Percentiles rank a stretch among this genome's conserved stretches.
phyloP scores from a whole-genome alignment of 345 rosid species.

The Hevea brasiliensis region DNA sequence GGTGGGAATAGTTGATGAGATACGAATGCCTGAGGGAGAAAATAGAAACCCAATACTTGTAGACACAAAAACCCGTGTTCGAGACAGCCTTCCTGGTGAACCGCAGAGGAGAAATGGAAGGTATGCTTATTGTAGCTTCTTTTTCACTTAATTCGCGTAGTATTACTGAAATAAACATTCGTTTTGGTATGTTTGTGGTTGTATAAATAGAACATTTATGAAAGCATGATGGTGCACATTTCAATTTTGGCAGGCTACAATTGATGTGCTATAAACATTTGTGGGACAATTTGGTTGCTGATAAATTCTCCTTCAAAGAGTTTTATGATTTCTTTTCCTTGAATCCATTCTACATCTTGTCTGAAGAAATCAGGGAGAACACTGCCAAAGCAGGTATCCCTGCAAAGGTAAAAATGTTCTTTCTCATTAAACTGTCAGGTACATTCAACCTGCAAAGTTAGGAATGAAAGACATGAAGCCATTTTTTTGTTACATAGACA shows the following conservation, averaged over 20 bases:
- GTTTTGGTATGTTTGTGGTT: not conserved
- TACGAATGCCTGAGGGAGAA: constrained; percentile 47
- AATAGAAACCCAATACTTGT: constrained; percentile 47
- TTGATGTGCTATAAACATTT: constrained; percentile 80
- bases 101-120: constrained; percentile 84
- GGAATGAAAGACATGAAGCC: not conserved
- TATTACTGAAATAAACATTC: not conserved
- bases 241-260: constrained; percentile 55
- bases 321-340: constrained; percentile 64
- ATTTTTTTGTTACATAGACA: not conserved
- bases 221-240: constrained; percentile 1
- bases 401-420: constrained; percentile 46
- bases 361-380: constrained; percentile 57
- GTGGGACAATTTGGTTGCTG: constrained; percentile 65
- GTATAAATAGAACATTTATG: not conserved
- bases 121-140: constrained; percentile 28
- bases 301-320: constrained; percentile 42
- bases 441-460: not conserved
- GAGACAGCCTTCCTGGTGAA: constrained; percentile 63
- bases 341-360: constrained; percentile 43
- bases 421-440: not conserved
- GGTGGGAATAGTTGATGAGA: constrained; percentile 74
- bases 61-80: constrained; percentile 69
- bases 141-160: not conserved
- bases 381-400: constrained; percentile 51